These are phyloP conservation scores for Didymella segeticola DNA, from an alignment of 2,329 filamentous ascomycete species.

Conservation along the genomic window DNA sequence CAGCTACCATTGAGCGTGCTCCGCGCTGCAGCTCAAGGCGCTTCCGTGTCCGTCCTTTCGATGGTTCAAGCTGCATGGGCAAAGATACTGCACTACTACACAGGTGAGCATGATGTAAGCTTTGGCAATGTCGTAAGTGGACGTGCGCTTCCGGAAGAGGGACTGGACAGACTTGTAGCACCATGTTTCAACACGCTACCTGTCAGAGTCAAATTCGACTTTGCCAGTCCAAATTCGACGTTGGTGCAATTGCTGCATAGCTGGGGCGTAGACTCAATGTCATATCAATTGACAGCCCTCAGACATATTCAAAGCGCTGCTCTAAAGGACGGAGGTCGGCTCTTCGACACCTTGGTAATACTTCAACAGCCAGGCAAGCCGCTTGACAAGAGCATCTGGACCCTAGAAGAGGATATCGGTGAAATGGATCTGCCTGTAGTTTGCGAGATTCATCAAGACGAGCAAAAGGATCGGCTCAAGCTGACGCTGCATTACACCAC, in stretches of 20 bases:
- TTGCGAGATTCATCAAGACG: constrained; percentile 72
- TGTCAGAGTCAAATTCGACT: constrained; percentile 64
- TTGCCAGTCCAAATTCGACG: constrained; percentile 59
- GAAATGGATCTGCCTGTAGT: constrained; percentile 80
- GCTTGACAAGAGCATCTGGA: constrained; percentile 60
- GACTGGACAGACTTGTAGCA: constrained; percentile 75
- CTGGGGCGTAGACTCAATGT: constrained; percentile 66
- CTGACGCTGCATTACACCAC: constrained; percentile 67
- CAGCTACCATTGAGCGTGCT: constrained; percentile 29
- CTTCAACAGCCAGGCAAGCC: constrained; percentile 68
- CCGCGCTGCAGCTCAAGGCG: constrained; percentile 29
- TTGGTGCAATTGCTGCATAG: constrained; percentile 67
- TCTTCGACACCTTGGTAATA: constrained; percentile 84
- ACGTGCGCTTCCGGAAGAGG: constrained; percentile 69
- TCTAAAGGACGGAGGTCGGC: constrained; percentile 54
- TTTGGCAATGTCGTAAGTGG: constrained; percentile 89
- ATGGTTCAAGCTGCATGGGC: constrained; percentile 77
- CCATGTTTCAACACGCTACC: constrained; percentile 94
- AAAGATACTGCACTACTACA: constrained; percentile 64
- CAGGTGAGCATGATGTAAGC: constrained; percentile 70
- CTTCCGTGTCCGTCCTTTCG: constrained; percentile 61
- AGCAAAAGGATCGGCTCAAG: constrained; percentile 59
- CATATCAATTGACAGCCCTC: constrained; percentile 77
- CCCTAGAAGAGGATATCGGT: constrained; percentile 58
- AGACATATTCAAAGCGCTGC: constrained; percentile 69